A percentile compares a stretch with the other conserved stretches of the same genome.
Evolutionary conservation across 2,329 filamentous ascomycete species (phyloP).

Genomic region (Exserohilum turcica): DNA sequence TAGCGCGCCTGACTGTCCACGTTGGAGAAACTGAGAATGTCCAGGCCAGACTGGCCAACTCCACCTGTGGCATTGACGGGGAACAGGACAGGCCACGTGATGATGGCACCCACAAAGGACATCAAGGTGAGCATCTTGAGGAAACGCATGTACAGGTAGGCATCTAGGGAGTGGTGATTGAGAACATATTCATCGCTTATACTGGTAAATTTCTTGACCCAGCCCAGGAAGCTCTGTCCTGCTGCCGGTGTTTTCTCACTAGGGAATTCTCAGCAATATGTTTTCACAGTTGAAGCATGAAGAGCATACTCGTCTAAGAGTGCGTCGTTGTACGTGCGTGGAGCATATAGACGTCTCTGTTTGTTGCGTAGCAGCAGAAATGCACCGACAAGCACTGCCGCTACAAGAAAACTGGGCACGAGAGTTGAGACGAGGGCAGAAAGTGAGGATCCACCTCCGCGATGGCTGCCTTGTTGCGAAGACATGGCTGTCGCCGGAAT

Average conservation of each 20-base stretch:
- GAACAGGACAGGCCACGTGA: conserved; percentile 56
- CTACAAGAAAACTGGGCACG: conserved; percentile 37
- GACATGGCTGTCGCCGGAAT: neutral
- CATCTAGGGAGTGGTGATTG: conserved; percentile 56
- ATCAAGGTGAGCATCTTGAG: conserved; percentile 53
- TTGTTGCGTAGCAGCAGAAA: conserved; percentile 52
- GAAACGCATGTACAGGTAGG: conserved; percentile 55
- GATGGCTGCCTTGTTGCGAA: conserved; percentile 1
- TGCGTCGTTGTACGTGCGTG: conserved; percentile 52
- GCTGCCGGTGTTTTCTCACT: conserved; percentile 51
- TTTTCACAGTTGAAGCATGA: fast-evolving
- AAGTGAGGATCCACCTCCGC: conserved; percentile 33
- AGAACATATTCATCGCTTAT: conserved; percentile 54
- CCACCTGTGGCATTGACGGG: conserved; percentile 53
- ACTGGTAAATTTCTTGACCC: conserved; percentile 55
- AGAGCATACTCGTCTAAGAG: conserved; percentile 40
- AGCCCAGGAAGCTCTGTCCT: conserved; percentile 56
- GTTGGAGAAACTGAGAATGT: conserved; percentile 37
- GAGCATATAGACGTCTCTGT: conserved; percentile 52
- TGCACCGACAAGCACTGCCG: conserved; percentile 33
- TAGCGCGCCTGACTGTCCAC: conserved; percentile 38
- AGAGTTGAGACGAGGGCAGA: conserved; percentile 47
- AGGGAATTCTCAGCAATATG: conserved; percentile 30
- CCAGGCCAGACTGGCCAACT: conserved; percentile 43
- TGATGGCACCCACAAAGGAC: conserved; percentile 49